phyloP scores from a whole-genome alignment of 768 basidiomycete species.

The Rubroboletus pulcherrimus region DNA sequence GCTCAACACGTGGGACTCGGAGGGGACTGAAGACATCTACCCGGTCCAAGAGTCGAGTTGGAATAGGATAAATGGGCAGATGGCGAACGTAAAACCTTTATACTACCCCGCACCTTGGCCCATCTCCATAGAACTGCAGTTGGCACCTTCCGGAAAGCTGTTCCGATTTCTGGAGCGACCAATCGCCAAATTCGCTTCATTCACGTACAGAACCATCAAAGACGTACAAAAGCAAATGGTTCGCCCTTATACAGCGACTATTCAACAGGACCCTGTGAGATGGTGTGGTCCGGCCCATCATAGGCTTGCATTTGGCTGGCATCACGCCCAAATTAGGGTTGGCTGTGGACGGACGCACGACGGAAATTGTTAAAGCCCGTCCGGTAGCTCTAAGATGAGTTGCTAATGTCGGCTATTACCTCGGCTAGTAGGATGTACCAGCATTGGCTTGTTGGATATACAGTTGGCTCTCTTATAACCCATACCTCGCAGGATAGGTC shows the following conservation, averaged over 20 bases:
- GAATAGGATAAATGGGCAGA: background rate
- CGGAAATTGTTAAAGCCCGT: no score
- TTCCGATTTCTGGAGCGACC: conserved; percentile 1
- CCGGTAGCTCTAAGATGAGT: no score
- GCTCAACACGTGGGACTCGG: conserved; percentile 8
- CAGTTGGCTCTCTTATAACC: no score
- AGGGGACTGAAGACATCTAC: conserved; percentile 20
- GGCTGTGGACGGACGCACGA: no score
- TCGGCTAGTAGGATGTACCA: no score
- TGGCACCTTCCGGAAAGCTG: background rate
- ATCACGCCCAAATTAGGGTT: background rate
- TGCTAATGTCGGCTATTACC: no score
- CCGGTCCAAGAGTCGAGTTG: background rate
- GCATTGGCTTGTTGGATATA: no score
- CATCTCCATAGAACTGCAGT: background rate
- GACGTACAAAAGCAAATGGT: background rate
- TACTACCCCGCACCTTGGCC: conserved; percentile 1
- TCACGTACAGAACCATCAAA: background rate
- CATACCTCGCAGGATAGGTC: no score
- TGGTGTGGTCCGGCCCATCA: background rate
- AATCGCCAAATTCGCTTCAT: conserved; percentile 19
- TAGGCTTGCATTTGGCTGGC: background rate
- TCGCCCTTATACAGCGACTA: background rate
- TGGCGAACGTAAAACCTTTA: conserved; percentile 10
- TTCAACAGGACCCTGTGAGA: conserved; percentile 1